Conservation (phyloP, 1,139 yeast species). For the Meyerozyma smithsonii region DNA sequence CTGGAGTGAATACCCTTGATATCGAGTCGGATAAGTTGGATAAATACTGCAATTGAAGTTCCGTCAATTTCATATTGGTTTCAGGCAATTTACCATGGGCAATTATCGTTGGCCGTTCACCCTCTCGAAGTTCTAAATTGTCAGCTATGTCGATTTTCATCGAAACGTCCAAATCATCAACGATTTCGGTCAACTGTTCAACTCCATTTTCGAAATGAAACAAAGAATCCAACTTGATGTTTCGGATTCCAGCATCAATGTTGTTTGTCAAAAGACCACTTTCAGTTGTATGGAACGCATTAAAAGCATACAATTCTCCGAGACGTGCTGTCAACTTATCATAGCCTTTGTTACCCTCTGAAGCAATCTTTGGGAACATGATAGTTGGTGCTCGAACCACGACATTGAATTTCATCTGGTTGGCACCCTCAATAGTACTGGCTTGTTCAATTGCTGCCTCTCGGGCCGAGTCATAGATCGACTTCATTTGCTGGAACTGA, state of each 20-base stretch:
- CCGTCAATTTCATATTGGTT: slow-evolving; percentile 66
- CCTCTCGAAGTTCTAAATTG: slow-evolving; percentile 17
- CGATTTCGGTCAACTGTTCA: slow-evolving; percentile 57
- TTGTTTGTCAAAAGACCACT: slow-evolving; percentile 36
- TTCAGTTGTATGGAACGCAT: slow-evolving; percentile 41
- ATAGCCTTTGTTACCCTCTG: slow-evolving; percentile 32
- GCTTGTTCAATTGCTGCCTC: slow-evolving; percentile 75
- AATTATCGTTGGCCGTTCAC: slow-evolving; percentile 45
- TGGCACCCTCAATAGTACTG: slow-evolving; percentile 57
- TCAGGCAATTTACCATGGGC: slow-evolving; percentile 64
- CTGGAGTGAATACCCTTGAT: slow-evolving; percentile 48
- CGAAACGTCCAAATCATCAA: slow-evolving; percentile 62
- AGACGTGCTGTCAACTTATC: slow-evolving; percentile 69
- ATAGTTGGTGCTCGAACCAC: slow-evolving; percentile 76
- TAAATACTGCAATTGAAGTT: slow-evolving; percentile 64
- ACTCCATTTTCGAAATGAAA: slow-evolving; percentile 45
- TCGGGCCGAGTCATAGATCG: slow-evolving; percentile 80
- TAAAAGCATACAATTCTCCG: slow-evolving; percentile 78
- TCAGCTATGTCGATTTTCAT: slow-evolving; percentile 59
- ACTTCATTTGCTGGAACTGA: slow-evolving; percentile 82
- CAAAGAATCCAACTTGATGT: slow-evolving; percentile 59
- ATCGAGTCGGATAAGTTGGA: slow-evolving; percentile 53
- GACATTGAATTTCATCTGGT: slow-evolving; percentile 66
- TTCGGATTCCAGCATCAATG: slow-evolving; percentile 64
- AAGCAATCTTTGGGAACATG: slow-evolving; percentile 62